A percentile compares a stretch with the other conserved stretches of the same genome.
These are phyloP conservation scores for Megacollybia marginata DNA, from an alignment of 768 basidiomycete genomes.

Conservation along the genomic window DNA sequence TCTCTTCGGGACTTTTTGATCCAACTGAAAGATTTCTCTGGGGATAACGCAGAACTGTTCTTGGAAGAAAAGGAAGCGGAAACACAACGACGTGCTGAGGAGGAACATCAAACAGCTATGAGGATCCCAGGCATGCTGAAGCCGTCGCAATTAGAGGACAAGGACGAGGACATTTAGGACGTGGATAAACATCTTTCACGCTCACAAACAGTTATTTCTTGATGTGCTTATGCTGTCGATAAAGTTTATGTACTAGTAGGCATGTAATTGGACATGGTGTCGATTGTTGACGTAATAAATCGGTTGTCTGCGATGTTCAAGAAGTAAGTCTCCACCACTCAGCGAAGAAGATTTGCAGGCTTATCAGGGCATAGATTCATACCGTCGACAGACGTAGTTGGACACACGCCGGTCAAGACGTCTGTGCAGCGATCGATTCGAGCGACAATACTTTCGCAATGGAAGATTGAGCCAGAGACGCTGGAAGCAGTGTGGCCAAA, in stretches of 20 bases:
- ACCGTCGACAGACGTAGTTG: constrained; percentile 74
- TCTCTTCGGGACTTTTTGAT: constrained; percentile 96
- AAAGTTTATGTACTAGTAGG: constrained; percentile 32
- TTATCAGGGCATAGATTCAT: constrained; percentile 43
- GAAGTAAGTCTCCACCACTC: constrained; percentile 37
- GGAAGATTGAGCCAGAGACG: constrained; percentile 72
- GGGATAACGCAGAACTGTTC: constrained; percentile 87
- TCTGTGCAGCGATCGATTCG: constrained; percentile 91
- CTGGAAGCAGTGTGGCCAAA: constrained; percentile 96
- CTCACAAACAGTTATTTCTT: constrained; percentile 20
- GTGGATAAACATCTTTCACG: constrained; percentile 16
- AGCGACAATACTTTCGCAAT: constrained; percentile 69
- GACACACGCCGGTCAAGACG: constrained; percentile 87
- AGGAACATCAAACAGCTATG: constrained; percentile 84
- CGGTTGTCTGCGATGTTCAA: constrained; percentile 52
- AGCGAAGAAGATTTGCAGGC: neutral
- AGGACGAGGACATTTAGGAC: constrained; percentile 77
- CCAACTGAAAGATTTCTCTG: constrained; percentile 95
- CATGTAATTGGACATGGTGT: constrained; percentile 34
- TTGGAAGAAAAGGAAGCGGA: constrained; percentile 94
- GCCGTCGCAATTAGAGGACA: constrained; percentile 90
- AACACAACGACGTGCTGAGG: constrained; percentile 64
- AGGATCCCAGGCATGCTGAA: constrained; percentile 98
- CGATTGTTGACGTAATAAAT: constrained; percentile 15
- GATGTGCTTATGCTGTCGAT: constrained; percentile 22